Base-by-base conservation (phyloP, 2,329 filamentous ascomycete genomes). In the Aspergillus fischeri region DNA sequence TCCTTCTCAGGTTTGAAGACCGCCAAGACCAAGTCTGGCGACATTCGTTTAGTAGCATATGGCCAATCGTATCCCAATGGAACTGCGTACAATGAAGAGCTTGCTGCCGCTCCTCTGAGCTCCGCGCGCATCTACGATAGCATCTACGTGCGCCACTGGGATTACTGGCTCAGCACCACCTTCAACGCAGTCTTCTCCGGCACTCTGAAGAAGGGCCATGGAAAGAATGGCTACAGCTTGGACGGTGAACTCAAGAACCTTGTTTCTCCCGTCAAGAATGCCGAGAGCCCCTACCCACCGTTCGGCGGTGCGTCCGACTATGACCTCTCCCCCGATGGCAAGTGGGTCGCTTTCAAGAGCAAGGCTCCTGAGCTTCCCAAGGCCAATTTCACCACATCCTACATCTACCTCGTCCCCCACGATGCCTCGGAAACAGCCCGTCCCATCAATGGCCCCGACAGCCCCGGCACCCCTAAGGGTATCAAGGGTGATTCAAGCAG, bases 271-370 rank as follows among this genome's bases (percentile, higher is more conserved):
- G 65, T 76, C 28, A 70, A 71, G 62, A 71, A 75, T 50, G 20
- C 86, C 83, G 51, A 77, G 60, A 73, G 70, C 17, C 75, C 75
- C 1, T 72, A 72, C 48, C 73, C 74, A 28, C 88, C 90, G 0
- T 95, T 96, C 66, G 92, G 92, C 3, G 90, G 89, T 21, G 77
- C 85, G 0, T 83, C 85, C n/a, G 88, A 95, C 72, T 96, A 92
- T 66, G 91, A 95, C 67, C 83, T 78, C 51, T 76, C 75, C 1
- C 65, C 74, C 1, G 68, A 77, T 49, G 76, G 76, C 21, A 67
- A 70, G 41, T 72, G 66, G 63, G 75, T 77, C 49, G 70, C 71
- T 6, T 77, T 75, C 64, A 70, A 75, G 65, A 77, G 73, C 66
- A 77, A 77, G 62, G 75, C 75, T 0, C 71, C 75, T 9, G 73